Conservation (phyloP, 208 protist genomes). For the Crithidia sp. region DNA sequence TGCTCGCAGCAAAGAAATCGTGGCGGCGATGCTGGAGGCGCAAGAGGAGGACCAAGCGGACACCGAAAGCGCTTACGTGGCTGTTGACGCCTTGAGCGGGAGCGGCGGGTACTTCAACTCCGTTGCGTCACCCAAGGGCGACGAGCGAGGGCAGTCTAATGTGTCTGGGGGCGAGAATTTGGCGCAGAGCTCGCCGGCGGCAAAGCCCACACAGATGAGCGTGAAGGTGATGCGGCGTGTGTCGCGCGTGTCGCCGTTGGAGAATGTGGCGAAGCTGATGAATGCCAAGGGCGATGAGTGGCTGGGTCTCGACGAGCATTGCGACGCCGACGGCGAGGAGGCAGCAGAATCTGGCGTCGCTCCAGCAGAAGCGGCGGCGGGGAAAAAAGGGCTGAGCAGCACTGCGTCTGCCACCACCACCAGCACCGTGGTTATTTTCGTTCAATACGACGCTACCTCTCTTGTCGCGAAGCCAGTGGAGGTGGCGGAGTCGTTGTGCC, state of each 20-base stretch:
- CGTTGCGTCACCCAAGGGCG: not conserved
- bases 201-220: slow-evolving; percentile 6
- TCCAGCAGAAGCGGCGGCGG: not conserved
- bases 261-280: slow-evolving; percentile 21
- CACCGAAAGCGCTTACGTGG: slow-evolving; percentile 6
- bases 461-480: slow-evolving; percentile 2
- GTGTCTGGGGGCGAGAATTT: not conserved
- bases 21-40: slow-evolving; percentile 16
- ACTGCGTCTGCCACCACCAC: not conserved
- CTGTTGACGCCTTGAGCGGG: slow-evolving; percentile 12
- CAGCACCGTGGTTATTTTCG: slow-evolving; percentile 25
- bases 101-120: slow-evolving; percentile 19
- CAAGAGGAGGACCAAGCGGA: slow-evolving; percentile 2
- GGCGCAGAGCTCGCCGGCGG: not conserved
- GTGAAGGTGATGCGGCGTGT: slow-evolving; percentile 21
- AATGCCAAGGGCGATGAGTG: slow-evolving; percentile 8
- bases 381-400: not conserved
- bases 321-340: slow-evolving; percentile 1
- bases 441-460: slow-evolving; percentile 24
- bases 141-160: not conserved
- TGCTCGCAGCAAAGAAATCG: slow-evolving; percentile 23
- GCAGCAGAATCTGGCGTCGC: not conserved
- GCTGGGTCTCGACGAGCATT: not conserved
- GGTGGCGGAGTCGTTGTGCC: slow-evolving; percentile 19
- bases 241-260: slow-evolving; percentile 17